Evolutionary conservation across 768 basidiomycete genomes (phyloP), one percentile per base, ranked within the genome.

Genomic region (Termitomyces bulborhizus): DNA sequence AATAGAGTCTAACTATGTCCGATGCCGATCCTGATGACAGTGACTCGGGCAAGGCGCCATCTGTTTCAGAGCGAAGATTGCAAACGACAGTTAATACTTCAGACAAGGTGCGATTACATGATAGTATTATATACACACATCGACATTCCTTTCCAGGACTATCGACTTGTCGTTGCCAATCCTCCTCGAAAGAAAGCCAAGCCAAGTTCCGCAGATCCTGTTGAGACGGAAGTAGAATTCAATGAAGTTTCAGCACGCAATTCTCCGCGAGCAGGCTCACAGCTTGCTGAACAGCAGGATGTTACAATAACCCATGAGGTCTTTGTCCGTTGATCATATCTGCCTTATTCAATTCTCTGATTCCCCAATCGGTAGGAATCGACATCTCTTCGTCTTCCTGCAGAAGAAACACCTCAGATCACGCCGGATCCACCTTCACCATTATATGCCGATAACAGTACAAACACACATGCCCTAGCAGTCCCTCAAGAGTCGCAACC

Each of bases 31-130:
- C 32, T 7, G 34, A 37, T 1, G 18, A n/a, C n/a, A n/a, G 32
- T 18, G 34, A 37, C 26, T 60, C 60, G 21, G 57, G 52, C 8
- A 32, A 37, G 3, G 27, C 55, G 54, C 27, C 53, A 55, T 39
- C 46, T 8, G 24, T 53, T 18, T 12, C 39, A 11, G 57, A 55
- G 43, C 56, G 51, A 26, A 60, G 52, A 26, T 29, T 51, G 8
- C 34, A 29, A n/a, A 18, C n/a, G 3, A 18, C 18, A 26, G 1
- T 31, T 12, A 47, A 59, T 41, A 39, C 24, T 12, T 53, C 54
- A 13, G 54, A 60, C 18, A 42, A 61, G 46, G 60, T 55, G 31
- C 29, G 51, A 45, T 54, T 24, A 9, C 37, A 12, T 4, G 3
- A 40, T 8, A 11, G 34, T 37, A 24, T 39, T 48, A n/a, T 7